Conservation (phyloP, 345 rosid genomes). For the Alliaria petiolata region DNA sequence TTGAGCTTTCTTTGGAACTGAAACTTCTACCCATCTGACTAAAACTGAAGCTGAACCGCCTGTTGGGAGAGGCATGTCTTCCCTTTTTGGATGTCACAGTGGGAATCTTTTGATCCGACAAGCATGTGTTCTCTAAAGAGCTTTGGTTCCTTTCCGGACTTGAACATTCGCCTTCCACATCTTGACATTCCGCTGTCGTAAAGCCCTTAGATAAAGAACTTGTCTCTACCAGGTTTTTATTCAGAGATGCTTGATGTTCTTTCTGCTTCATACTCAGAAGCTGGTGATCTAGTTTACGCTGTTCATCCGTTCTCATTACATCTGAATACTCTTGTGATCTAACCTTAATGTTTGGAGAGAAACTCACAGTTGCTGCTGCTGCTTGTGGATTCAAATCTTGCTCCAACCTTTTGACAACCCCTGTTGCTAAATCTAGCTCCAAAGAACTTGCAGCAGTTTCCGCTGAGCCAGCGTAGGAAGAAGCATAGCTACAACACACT, state of each 20-base stretch:
- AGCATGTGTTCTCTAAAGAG: slow-evolving; percentile 31
- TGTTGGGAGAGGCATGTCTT: slow-evolving; percentile 56
- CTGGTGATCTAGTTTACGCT: slow-evolving; percentile 23
- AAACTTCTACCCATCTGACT: slow-evolving; percentile 72
- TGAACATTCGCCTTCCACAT: slow-evolving; percentile 9
- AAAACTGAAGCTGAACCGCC: slow-evolving; percentile 80
- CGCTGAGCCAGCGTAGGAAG: slow-evolving; percentile 19
- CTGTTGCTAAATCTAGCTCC: slow-evolving; percentile 26
- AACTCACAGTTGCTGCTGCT: slow-evolving; percentile 8
- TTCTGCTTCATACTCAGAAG: slow-evolving; percentile 30
- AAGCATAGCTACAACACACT: slow-evolving; percentile 28
- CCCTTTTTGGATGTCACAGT: slow-evolving; percentile 29
- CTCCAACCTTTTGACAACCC: slow-evolving; percentile 24
- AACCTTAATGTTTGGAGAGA: too few species aligned
- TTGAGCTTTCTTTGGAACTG: slow-evolving; percentile 69
- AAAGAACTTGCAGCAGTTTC: slow-evolving; percentile 34
- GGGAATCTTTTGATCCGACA: too few species aligned
- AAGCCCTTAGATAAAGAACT: slow-evolving; percentile 31
- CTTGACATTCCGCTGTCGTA: not conserved
- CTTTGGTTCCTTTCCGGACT: slow-evolving; percentile 27
- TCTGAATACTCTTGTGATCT: slow-evolving; percentile 30
- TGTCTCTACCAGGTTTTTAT: slow-evolving; percentile 28
- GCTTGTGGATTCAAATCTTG: slow-evolving; percentile 21
- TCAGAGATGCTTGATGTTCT: slow-evolving; percentile 17
- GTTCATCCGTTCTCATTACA: slow-evolving; percentile 23